Evolutionary conservation across 441 rosid genomes (phyloP).

Genomic region (Gossypium gossypioides): DNA sequence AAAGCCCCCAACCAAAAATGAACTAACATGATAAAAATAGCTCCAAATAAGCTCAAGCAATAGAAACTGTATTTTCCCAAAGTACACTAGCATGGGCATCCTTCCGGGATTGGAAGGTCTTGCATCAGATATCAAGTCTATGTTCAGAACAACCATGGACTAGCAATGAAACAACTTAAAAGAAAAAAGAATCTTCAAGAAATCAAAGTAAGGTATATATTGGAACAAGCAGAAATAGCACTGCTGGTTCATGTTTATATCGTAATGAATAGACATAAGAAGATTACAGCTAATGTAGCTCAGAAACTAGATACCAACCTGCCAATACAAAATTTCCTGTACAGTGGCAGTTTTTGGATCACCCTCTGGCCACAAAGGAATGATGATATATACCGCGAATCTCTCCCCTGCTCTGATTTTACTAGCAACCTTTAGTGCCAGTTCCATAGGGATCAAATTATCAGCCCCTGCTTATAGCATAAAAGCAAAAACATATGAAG

Average conservation of each 20-base stretch:
- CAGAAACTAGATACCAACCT: slow-evolving; percentile 34
- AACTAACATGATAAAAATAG: not conserved
- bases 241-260: not conserved
- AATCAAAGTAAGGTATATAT: not conserved
- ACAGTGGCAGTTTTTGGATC: slow-evolving; percentile 65
- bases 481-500: slow-evolving; percentile 9
- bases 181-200: not conserved
- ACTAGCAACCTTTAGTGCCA: slow-evolving; percentile 71
- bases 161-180: not conserved
- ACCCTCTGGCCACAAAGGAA: slow-evolving; percentile 96
- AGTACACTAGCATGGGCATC: not conserved
- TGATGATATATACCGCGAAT: slow-evolving; percentile 66
- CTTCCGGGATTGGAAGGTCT: not conserved
- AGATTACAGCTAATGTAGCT: not conserved
- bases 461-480: slow-evolving; percentile 61
- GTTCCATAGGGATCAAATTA: slow-evolving; percentile 78
- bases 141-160: not conserved
- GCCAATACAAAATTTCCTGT: slow-evolving; percentile 90
- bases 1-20: not conserved
- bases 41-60: not conserved
- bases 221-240: not conserved
- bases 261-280: not conserved
- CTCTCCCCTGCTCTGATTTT: slow-evolving; percentile 76
- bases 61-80: not conserved
- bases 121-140: not conserved